Conservation (phyloP, 1,139 yeast species). For the Wickerhamomyces sp. region DNA sequence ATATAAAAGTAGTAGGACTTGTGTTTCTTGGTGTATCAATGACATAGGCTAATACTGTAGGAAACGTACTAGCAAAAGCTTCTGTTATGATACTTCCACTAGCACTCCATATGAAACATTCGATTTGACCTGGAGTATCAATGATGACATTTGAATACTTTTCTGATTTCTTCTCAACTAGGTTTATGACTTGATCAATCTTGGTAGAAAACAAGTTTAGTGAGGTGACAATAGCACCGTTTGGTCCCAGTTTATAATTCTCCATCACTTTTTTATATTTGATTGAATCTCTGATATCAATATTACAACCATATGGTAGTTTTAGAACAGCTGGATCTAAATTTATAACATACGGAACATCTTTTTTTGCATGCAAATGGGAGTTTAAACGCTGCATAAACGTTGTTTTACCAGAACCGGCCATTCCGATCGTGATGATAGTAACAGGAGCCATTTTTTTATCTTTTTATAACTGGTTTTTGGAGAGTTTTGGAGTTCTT, state of each 20-base stretch:
- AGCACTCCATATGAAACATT: slow-evolving; percentile 95
- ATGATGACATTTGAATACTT: slow-evolving; percentile 68
- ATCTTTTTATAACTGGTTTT: slow-evolving; percentile 99
- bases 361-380: slow-evolving; percentile 66
- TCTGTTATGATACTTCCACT: slow-evolving; percentile 96
- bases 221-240: slow-evolving; percentile 97
- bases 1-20: slow-evolving; percentile 94
- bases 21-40: slow-evolving; percentile 95
- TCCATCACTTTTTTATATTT: slow-evolving; percentile 97
- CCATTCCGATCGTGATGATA: slow-evolving; percentile 2
- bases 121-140: slow-evolving; percentile 99
- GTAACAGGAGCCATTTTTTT: slow-evolving; percentile 37
- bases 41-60: slow-evolving; percentile 91
- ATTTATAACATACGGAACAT: slow-evolving; percentile 83
- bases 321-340: slow-evolving; percentile 94
- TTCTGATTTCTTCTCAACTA: slow-evolving; percentile 78
- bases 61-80: slow-evolving; percentile 92
- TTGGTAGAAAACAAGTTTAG: slow-evolving; percentile 89
- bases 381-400: slow-evolving; percentile 94
- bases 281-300: slow-evolving; percentile 94
- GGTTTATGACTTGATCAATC: slow-evolving; percentile 86
- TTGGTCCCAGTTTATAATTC: slow-evolving; percentile 87
- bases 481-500: too few species aligned
- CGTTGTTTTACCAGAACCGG: slow-evolving; percentile 87
- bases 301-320: slow-evolving; percentile 90